Conservation (phyloP, 208 protist genomes). For the Leishmania gerbilli region DNA sequence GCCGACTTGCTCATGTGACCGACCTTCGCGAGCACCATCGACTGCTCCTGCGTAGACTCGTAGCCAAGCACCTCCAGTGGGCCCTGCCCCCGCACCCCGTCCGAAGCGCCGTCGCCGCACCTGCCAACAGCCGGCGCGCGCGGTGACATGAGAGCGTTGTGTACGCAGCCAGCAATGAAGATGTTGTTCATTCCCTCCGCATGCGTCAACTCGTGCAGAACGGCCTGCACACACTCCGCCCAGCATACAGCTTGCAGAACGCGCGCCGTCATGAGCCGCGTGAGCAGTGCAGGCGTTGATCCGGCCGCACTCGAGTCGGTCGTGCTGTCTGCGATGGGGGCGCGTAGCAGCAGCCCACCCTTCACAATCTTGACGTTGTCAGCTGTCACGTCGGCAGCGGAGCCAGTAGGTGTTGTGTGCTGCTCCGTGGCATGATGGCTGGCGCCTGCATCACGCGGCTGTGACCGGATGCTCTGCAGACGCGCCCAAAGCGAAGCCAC, state of each 20-base stretch:
- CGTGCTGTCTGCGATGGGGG: neutral
- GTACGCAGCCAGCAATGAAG: constrained; percentile 25
- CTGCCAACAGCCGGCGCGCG: neutral
- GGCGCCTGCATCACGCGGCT: neutral
- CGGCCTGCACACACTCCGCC: constrained; percentile 31
- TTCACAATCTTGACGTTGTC: constrained; percentile 2
- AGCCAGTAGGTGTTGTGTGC: neutral
- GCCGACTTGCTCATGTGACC: constrained; percentile 10
- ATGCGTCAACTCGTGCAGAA: constrained; percentile 31
- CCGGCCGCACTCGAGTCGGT: neutral
- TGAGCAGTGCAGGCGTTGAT: constrained; percentile 2
- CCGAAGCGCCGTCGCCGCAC: neutral
- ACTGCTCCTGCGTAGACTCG: constrained; percentile 33
- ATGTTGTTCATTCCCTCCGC: constrained; percentile 21
- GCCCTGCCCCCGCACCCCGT: constrained; percentile 7
- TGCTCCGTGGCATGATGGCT: neutral
- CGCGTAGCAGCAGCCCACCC: constrained; percentile 2
- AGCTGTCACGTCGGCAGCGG: neutral
- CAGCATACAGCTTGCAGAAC: constrained; percentile 33
- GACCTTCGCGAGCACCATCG: constrained; percentile 24
- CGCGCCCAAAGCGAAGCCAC: constrained; percentile 29
- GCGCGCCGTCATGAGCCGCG: constrained; percentile 24
- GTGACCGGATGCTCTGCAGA: constrained; percentile 13
- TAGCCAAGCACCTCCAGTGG: constrained; percentile 37
- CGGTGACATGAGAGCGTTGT: constrained; percentile 26